These are phyloP conservation scores for Tylopilus subfusipes DNA, from an alignment of 768 basidiomycete species.

Conservation along the genomic window DNA sequence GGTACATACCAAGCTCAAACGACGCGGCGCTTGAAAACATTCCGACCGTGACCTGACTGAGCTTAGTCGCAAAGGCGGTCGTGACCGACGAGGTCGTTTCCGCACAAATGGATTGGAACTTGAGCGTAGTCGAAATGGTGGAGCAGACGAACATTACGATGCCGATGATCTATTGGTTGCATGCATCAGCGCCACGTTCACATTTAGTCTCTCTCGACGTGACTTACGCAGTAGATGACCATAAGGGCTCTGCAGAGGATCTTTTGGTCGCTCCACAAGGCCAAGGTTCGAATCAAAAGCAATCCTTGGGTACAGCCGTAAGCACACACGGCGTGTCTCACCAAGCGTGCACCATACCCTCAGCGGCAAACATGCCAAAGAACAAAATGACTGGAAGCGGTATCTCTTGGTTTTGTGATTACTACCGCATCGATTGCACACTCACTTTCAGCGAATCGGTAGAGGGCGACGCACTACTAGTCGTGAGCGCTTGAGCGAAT, in stretches of 20 bases:
- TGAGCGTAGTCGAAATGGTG: neutral
- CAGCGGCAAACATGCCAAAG: constrained; percentile 3
- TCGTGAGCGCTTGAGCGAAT: neutral
- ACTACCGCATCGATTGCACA: neutral
- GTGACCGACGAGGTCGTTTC: neutral
- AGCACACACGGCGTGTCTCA: neutral
- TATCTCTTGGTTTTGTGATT: neutral
- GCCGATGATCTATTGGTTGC: neutral
- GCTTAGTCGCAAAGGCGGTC: neutral
- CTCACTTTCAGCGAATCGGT: constrained; percentile 8
- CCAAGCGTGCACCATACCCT: constrained; percentile 2
- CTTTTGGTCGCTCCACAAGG: constrained; percentile 3
- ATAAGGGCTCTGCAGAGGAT: neutral
- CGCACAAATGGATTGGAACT: constrained; percentile 4
- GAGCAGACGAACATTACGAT: constrained; percentile 6
- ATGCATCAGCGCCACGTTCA: neutral
- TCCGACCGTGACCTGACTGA: constrained; percentile 4
- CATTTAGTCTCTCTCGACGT: neutral
- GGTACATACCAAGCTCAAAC: constrained; percentile 11
- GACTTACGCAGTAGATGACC: neutral
- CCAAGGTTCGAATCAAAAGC: constrained; percentile 11
- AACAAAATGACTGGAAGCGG: constrained; percentile 1
- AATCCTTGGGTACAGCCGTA: constrained; percentile 1
- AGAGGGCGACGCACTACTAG: constrained; percentile 5
- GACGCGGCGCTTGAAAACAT: constrained; percentile 11